A percentile compares a stretch with the other conserved stretches of the same genome.
Conservation (phyloP, 495 filamentous ascomycete species). For the Hypoxylon crocopeplum region DNA sequence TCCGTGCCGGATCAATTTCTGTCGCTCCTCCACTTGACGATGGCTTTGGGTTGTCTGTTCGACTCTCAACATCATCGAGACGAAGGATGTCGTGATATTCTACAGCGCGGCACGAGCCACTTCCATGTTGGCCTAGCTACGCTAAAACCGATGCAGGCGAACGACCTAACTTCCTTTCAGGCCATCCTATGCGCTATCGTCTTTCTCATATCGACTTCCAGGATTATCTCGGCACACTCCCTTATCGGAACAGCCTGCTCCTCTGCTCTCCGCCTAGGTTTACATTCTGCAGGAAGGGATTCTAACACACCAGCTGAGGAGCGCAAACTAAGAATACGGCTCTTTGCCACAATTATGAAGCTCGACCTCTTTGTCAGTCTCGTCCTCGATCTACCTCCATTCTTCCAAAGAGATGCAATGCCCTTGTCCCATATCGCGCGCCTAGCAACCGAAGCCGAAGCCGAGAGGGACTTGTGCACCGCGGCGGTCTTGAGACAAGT, state of each 20-base stretch:
- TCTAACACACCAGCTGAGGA: background rate
- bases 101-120: background rate
- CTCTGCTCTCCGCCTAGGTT: background rate
- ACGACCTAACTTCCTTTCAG: slow-evolving; percentile 1
- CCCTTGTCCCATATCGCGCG: background rate
- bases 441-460: background rate
- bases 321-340: background rate
- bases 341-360: background rate
- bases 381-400: slow-evolving; percentile 3
- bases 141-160: background rate
- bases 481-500: slow-evolving; percentile 5
- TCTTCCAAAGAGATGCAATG: background rate
- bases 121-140: background rate
- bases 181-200: slow-evolving; percentile 8
- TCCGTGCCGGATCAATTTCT: background rate
- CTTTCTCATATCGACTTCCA: slow-evolving; percentile 3
- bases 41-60: slow-evolving; percentile 8
- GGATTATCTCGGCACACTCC: background rate
- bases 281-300: background rate
- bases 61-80: background rate
- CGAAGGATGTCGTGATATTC: background rate
- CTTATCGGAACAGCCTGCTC: slow-evolving; percentile 7
- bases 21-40: slow-evolving; percentile 9
- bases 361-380: background rate
- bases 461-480: background rate